Percentiles rank a stretch among this genome's conserved stretches.
phyloP scores from a whole-genome alignment of 495 filamentous ascomycete genomes.

The Paragyromitra xinjiangensis region DNA sequence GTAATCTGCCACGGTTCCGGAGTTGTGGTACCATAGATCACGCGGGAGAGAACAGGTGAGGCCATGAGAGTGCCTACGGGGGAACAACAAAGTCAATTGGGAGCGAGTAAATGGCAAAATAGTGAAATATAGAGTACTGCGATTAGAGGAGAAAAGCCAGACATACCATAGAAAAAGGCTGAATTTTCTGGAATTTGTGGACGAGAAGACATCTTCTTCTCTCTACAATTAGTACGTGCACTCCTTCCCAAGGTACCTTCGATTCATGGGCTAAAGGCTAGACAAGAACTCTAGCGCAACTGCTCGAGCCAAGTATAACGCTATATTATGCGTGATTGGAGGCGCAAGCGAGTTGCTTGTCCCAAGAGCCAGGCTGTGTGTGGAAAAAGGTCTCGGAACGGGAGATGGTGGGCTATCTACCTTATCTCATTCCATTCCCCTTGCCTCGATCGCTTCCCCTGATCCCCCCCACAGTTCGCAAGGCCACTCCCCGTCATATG shows the following conservation, averaged over 20 bases:
- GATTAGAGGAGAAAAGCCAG: background rate
- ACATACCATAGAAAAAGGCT: conserved; percentile 73
- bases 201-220: conserved; percentile 31
- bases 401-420: conserved; percentile 2
- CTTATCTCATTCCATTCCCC: conserved; percentile 28
- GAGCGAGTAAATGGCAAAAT: background rate
- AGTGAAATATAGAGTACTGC: background rate
- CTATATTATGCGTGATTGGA: conserved; percentile 28
- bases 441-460: conserved; percentile 9
- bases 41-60: conserved; percentile 79
- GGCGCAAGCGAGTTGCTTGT: conserved; percentile 27
- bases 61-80: conserved; percentile 70
- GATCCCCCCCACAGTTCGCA: conserved; percentile 36
- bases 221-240: background rate
- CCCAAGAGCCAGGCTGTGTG: background rate
- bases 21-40: conserved; percentile 71
- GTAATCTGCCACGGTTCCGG: conserved; percentile 65
- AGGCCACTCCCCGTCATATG: conserved; percentile 43
- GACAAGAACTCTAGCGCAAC: conserved; percentile 14
- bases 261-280: background rate
- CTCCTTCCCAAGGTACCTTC: background rate
- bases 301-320: background rate
- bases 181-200: conserved; percentile 56
- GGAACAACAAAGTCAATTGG: conserved; percentile 17
- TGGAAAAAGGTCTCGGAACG: background rate